A percentile compares a stretch with the other conserved stretches of the same genome.
Evolutionary conservation across 164 flowering plant genomes (phyloP).

Genomic region (Vitis amurensis): DNA sequence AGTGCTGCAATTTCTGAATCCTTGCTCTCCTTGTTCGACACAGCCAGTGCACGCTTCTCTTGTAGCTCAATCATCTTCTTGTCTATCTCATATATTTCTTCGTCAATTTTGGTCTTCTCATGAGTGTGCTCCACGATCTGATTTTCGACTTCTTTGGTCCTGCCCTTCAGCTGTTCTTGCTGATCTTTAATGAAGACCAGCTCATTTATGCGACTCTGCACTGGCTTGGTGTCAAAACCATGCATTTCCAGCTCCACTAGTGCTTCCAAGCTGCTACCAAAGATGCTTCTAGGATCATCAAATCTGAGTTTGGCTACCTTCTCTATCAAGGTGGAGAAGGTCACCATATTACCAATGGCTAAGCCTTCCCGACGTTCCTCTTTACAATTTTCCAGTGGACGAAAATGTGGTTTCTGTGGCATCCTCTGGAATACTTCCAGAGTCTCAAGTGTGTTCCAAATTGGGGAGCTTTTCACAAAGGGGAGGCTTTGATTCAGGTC

Average conservation of each 20-base stretch:
- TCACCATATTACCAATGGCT: conserved; percentile 52
- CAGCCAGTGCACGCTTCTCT: conserved; percentile 15
- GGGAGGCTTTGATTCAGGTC: conserved; percentile 24
- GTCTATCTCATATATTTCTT: conserved; percentile 23
- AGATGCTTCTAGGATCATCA: conserved; percentile 24
- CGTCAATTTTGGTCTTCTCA: conserved; percentile 17
- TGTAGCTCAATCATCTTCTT: conserved; percentile 30
- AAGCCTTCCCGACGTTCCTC: conserved; percentile 51
- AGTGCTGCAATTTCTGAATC: conserved; percentile 17
- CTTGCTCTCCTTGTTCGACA: conserved; percentile 13
- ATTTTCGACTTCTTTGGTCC: conserved; percentile 13
- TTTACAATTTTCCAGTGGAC: conserved; percentile 28
- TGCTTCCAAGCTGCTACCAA: conserved; percentile 31
- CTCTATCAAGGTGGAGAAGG: conserved; percentile 37
- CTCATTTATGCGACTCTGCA: conserved; percentile 23
- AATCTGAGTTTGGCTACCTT: conserved; percentile 26
- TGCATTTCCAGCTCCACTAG: conserved; percentile 40
- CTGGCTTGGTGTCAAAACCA: conserved; percentile 41
- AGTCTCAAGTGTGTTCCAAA: conserved; percentile 47
- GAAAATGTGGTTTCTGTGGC: conserved; percentile 56
- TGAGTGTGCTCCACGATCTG: conserved; percentile 14
- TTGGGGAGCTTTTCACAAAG: conserved; percentile 32
- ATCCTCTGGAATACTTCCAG: conserved; percentile 37
- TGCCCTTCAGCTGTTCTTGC: conserved; percentile 12
- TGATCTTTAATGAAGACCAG: conserved; percentile 29